Evolutionary conservation across 352 stramenopile genomes (phyloP).

Genomic region (Pythium brachiatum): DNA sequence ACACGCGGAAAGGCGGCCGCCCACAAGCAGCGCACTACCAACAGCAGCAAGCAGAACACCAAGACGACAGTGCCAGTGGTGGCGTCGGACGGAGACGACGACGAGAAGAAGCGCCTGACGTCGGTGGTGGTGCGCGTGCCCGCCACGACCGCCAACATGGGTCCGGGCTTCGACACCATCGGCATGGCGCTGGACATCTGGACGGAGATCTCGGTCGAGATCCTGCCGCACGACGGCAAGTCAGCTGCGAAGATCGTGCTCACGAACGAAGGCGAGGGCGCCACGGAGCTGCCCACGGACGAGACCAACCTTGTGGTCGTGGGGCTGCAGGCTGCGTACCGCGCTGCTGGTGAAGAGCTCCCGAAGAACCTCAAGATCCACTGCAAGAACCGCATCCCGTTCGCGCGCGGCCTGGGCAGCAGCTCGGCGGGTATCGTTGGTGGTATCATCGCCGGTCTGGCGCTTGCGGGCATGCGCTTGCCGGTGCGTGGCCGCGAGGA

Average conservation of each 20-base stretch:
- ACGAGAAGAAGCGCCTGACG: constrained; percentile 51
- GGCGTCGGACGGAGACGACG: constrained; percentile 14
- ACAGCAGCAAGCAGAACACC: neutral
- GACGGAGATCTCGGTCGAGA: constrained; percentile 96
- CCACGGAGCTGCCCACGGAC: constrained; percentile 87
- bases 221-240: constrained; percentile 40
- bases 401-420: constrained; percentile 95
- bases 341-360: constrained; percentile 92
- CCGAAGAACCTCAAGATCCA: constrained; percentile 94
- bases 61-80: neutral
- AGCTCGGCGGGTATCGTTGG: constrained; percentile 98
- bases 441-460: constrained; percentile 97
- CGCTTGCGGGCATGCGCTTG: constrained; percentile 93
- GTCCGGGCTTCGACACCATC: constrained; percentile 97
- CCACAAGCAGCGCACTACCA: neutral
- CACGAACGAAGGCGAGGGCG: constrained; percentile 96
- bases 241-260: constrained; percentile 89
- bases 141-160: constrained; percentile 98
- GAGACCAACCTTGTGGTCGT: constrained; percentile 93
- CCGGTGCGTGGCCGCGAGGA: constrained; percentile 89
- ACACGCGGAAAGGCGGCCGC: constrained; percentile 37
- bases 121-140: constrained; percentile 98
- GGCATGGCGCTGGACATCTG: constrained; percentile 99
- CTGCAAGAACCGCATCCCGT: constrained; percentile 97
- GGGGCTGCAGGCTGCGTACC: constrained; percentile 94